Base-by-base conservation (phyloP, 495 filamentous ascomycete genomes). In the Zalerion maritima region DNA sequence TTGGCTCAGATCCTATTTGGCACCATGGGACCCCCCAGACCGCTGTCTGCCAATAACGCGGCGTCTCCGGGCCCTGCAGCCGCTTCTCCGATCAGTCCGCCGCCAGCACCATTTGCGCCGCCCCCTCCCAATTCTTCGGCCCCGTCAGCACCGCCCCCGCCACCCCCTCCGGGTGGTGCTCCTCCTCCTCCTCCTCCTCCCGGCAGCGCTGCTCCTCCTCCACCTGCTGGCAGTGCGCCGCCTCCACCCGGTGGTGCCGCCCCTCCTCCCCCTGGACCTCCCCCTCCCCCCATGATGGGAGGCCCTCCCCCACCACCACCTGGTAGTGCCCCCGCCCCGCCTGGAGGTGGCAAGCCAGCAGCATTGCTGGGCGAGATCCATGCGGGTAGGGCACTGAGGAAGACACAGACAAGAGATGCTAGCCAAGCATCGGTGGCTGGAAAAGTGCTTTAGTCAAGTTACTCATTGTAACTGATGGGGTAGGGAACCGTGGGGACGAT, bases 1-100 rank as follows among this genome's bases (percentile, higher is more conserved):
- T 73, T 97, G 19, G 89, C 89, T 11, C 85, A 79, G 20, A 89
- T 85, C 36, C 69, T 97, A 18, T 96, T 97, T 53, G 86, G 89
- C 32, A 92, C 87, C 28, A 97, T 97, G 89, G 89, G 69, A 6
- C 89, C 89, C 23, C 89, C 89, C 13, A 74, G 87, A 29, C 84
- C 91, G 19, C 50, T 94, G 15, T 87, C 81, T 27, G 78, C 81
- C 6, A 73, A 78, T 17, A 43, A 54, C 34, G 49, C 59, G 8
- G 38, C 52, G 19, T 52, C 59, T 34, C 46, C 57, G 14, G 48
- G 37, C 26, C 50, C 49, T 18, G 32, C 41, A 5, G 40, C 49
- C 24, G 45, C 55, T 19, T 43, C 56, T 16, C 32, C 36, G 13
- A 26, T 49, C 11, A 41, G 50, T 31, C 45, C 51, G 0, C 50